Evolutionary conservation across 441 rosid genomes (phyloP), one percentile per base, ranked within the genome.

Genomic region (Populus hybrid): DNA sequence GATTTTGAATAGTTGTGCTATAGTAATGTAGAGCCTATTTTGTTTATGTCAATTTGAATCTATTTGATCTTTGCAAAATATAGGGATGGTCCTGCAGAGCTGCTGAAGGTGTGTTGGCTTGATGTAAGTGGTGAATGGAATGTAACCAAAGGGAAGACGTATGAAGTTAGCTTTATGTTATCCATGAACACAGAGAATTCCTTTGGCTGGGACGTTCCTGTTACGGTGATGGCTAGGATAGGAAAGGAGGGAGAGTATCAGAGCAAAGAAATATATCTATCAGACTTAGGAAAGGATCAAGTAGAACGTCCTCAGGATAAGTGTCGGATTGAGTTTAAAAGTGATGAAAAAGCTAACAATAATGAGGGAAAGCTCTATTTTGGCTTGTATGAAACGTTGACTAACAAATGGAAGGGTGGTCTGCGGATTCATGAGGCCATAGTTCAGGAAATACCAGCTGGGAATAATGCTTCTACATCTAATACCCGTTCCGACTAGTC

Each of bases 281-380:
- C 6, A 46, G 0, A 46, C 0, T 46, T 46, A 14, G 0, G 2
- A 2, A 0, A 0, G 2, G 0, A n/a, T n/a, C n/a, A 14, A 11
- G 20, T 0, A 46, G 57, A 11, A 46, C 3, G 4, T 46, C 57
- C 57, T 46, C 2, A 1, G 57, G 2, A 46, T 14, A 14, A 14
- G 57, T 46, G 18, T 14, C 16, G 5, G 53, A 0, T 46, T 46
- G 18, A 46, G 53, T 46, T 4, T 46, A 0, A 42, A 42, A 42
- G 46, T 40, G 46, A 40, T 40, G 46, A 10, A 40, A 10, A 40
- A 4, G 4, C 4, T 40, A 40, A 42, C 0, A 42, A 42, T 11
- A 0, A 46, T 0, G 1, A 46, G 18, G 1, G 14, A 6, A 46
- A 0, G 57, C 57, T 46, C 57, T 46, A 46, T 12, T 46, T 46